Evolutionary conservation across 106 monocot genomes (phyloP), one percentile per base, ranked within the genome.

Genomic region (Hemerocallis citrina): DNA sequence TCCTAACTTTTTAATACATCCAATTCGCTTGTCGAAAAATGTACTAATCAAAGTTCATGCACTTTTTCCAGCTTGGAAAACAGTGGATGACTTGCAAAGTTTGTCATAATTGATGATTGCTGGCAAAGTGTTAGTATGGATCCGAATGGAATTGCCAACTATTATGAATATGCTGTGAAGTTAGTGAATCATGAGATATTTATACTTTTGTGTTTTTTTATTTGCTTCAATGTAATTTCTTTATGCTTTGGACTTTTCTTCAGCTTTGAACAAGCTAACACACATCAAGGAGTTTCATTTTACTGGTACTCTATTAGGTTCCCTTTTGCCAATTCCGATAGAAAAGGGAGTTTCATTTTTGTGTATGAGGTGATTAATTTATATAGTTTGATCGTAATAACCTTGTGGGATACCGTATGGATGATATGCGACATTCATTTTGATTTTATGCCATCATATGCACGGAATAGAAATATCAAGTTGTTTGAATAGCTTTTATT

Each of bases 251-350:
- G 39, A 32, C 15, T 11, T 42, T 1, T 36, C 20, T 47, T 13
- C 72, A 82, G 87, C 39, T 87, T 87, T 63, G 78, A 82, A 72
- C 46, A 72, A 82, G 54, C 61, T 87, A n/a, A 79, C 66, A 7
- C 23, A 73, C 38, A 87, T 87, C 34, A 87, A 87, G 57, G 82
- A 87, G n/a, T n/a, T n/a, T n/a, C n/a, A n/a, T n/a, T n/a, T n/a
- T n/a, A n/a, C n/a, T n/a, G n/a, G n/a, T n/a, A n/a, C n/a, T n/a
- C n/a, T n/a, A n/a, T n/a, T n/a, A n/a, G n/a, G n/a, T n/a, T n/a
- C n/a, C n/a, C n/a, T n/a, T n/a, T n/a, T n/a, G n/a, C n/a, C n/a
- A n/a, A n/a, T n/a, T n/a, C n/a, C n/a, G n/a, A n/a, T n/a, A n/a
- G n/a, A n/a, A n/a, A n/a, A n/a, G n/a, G n/a, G n/a, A n/a, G n/a